Base-by-base conservation (phyloP, 2,329 filamentous ascomycete genomes). In the Microsporum audouinii region DNA sequence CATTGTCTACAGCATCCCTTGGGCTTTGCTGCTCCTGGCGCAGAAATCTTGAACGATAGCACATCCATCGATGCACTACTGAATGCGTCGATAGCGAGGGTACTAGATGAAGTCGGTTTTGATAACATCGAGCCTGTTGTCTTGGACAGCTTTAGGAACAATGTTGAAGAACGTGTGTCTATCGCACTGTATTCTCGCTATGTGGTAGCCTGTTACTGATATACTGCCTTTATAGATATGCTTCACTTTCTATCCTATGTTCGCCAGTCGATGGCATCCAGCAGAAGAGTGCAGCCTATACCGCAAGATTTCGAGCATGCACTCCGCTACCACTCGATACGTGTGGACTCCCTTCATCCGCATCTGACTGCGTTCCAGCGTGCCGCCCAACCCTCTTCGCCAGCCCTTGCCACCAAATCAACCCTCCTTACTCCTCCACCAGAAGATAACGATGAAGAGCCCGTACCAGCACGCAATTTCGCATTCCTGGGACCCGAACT, bases 151-250 rank as follows among this genome's bases (percentile, higher is more conserved):
- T 80, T 86, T 63, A 74, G 80, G 59, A 76, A 75, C 61, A 73
- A 79, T 47, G 76, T 80, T 27, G 82, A 86, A 72, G 81, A 84
- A 70, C 85, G 82, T 84, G 81, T 67, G 80, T 69, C 65, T 38
- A 34, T 23, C 14, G 43, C 43, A 5, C 27, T 36, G 6, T 5
- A 27, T 36, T 60, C 34, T 29, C 17, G 10, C n/a, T 3, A 43
- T n/a, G 7, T 43, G 14, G 6, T 17, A 5, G 39, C 39, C n/a
- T 43, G 39, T 43, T n/a, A 43, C n/a, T n/a, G 14, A 2, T n/a
- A n/a, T 6, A n/a, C 39, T n/a, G 7, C 17, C 39, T 43, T n/a
- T 53, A 67, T 68, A 83, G 80, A 81, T 69, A 79, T 85, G 70
- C 75, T 79, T 51, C 76, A 76, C 60, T 79, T 86, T 63, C 75